These are phyloP conservation scores for Alternaria ethzedia DNA, from an alignment of 2,329 filamentous ascomycete genomes.

Conservation along the genomic window DNA sequence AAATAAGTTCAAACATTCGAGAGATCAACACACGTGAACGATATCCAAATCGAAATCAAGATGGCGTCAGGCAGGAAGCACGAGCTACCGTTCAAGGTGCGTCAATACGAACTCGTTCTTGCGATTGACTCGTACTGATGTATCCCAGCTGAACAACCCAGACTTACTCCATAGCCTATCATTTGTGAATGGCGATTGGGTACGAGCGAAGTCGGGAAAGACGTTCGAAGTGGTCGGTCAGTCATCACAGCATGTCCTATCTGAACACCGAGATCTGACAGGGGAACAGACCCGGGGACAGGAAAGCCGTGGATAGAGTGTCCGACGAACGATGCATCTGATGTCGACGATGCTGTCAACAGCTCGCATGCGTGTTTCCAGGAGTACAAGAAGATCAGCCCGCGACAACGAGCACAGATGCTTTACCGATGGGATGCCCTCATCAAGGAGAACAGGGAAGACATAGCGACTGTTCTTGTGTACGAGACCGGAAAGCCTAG, in stretches of 20 bases:
- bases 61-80: slow-evolving; percentile 39
- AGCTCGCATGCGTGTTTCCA: slow-evolving; percentile 67
- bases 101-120: neutral
- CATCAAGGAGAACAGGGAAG: slow-evolving; percentile 67
- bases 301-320: slow-evolving; percentile 58
- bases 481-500: slow-evolving; percentile 65
- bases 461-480: slow-evolving; percentile 67
- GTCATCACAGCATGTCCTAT: slow-evolving; percentile 1
- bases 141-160: slow-evolving; percentile 58
- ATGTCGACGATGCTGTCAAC: slow-evolving; percentile 67
- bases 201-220: slow-evolving; percentile 63
- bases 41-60: neutral
- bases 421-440: slow-evolving; percentile 70
- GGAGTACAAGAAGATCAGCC: slow-evolving; percentile 65
- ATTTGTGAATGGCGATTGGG: slow-evolving; percentile 62
- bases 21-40: neutral
- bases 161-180: slow-evolving; percentile 62
- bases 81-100: slow-evolving; percentile 55
- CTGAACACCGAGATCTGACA: slow-evolving; percentile 12
- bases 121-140: slow-evolving; percentile 4
- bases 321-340: slow-evolving; percentile 59
- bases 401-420: slow-evolving; percentile 66
- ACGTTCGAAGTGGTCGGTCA: slow-evolving; percentile 63
- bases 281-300: slow-evolving; percentile 56
- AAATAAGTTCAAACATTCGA: too few relatives aligned